Base-by-base conservation (phyloP, 805 yeast species). In the Saturnispora hagleri region DNA sequence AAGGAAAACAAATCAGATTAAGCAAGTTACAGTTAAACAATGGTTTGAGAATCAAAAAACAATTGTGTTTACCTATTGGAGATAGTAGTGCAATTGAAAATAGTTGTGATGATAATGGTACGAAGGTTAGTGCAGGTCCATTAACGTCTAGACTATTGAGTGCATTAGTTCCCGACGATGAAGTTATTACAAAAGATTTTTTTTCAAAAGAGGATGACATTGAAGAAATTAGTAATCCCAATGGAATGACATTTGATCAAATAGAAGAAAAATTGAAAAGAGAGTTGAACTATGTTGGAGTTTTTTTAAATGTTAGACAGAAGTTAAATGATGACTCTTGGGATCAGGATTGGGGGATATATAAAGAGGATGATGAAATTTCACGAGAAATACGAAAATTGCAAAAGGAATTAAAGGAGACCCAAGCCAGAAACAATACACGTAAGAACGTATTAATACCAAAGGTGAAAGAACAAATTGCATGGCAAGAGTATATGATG, bases 311-410 rank as follows among this genome's bases (percentile, higher is more conserved):
- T 54, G 79, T 73, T 41, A 67, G 65, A 50, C 74, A 70, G 54
- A 66, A 65, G 48, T 50, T 63, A 63, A 73, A 62, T 59, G 73
- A 62, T 24, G 60, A 64, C 5, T 51, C 53, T 12, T 70, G 71
- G 56, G 73, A 71, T 45, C 76, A 79, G 49, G 87, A 83, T 63
- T 90, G 97, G 97, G 69, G 84, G 13, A 74, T 75, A 47, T 81
- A 82, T 40, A 78, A 86, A 53, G 97, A 93, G 62, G 99, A 93
- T 66, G 99, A 93, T 68, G 98, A 93, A 67, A 80, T 93, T 4
- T 84, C 95, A 55, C 81, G 84, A 0, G 97, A 91, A 62, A 70
- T 93, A 55, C 74, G 99, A 53, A 65, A 64, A 15, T 70, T 91
- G 47, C 97, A 93, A 62, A 70, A 71, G 44, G 81, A 85, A 53